Conservation (phyloP, 78 protist genomes). For the Capsaspora owczarzaki region DNA sequence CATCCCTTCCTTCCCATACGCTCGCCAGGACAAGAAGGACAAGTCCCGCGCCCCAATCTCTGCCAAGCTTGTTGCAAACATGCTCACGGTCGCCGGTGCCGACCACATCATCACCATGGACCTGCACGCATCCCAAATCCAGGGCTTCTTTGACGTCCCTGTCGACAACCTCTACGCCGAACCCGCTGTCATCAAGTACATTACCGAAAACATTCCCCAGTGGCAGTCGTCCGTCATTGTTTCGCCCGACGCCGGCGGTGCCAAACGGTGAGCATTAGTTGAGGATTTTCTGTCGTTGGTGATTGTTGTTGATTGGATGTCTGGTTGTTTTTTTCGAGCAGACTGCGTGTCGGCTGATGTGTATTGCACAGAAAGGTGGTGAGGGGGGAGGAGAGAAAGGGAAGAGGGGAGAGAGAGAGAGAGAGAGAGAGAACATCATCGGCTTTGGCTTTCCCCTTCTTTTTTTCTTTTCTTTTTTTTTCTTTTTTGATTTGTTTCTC, state of each 20-base stretch:
- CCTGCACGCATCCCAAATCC: constrained; percentile 61
- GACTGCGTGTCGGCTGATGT: neutral
- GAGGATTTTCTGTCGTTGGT: neutral
- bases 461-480: constrained; percentile 2
- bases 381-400: no score
- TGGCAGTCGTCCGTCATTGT: constrained; percentile 52
- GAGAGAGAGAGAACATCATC: no score
- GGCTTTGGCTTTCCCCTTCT: no score
- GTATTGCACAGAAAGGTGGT: no score
- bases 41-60: constrained; percentile 78
- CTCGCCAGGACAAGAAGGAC: constrained; percentile 11
- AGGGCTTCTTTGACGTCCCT: constrained; percentile 74
- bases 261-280: constrained; percentile 38
- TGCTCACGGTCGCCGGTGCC: constrained; percentile 71
- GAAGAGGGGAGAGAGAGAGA: no score
- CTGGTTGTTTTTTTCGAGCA: neutral
- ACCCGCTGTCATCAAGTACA: constrained; percentile 58
- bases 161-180: constrained; percentile 75
- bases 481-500: neutral
- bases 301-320: neutral
- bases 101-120: constrained; percentile 78
- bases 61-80: constrained; percentile 74
- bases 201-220: constrained; percentile 38
- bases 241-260: constrained; percentile 82
- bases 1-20: neutral